Percentiles rank a stretch among this genome's conserved stretches.
phyloP scores from a whole-genome alignment of 1,139 yeast species.

The Hansenula anomala region DNA sequence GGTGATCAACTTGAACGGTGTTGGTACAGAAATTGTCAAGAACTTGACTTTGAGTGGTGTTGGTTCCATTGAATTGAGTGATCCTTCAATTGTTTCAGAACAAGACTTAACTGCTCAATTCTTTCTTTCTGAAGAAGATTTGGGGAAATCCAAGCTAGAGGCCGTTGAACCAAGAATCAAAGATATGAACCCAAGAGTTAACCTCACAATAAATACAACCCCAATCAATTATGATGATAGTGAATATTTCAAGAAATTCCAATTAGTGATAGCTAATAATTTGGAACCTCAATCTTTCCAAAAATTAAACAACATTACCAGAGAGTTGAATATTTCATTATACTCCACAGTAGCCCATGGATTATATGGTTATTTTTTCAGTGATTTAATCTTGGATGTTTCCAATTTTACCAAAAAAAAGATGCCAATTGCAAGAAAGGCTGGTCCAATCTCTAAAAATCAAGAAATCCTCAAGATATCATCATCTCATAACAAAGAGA shows the following conservation, averaged over 20 bases:
- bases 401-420: slow-evolving; percentile 45
- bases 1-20: slow-evolving; percentile 62
- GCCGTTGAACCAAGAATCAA: slow-evolving; percentile 51
- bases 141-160: slow-evolving; percentile 52
- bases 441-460: slow-evolving; percentile 37
- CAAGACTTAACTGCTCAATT: slow-evolving; percentile 77
- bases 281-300: slow-evolving; percentile 38
- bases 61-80: slow-evolving; percentile 70
- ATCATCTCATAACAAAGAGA: slow-evolving; percentile 27
- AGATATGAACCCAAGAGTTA: slow-evolving; percentile 77
- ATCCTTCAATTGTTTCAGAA: slow-evolving; percentile 47
- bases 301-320: slow-evolving; percentile 45
- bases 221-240: slow-evolving; percentile 28
- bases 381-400: slow-evolving; percentile 67
- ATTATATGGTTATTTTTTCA: slow-evolving; percentile 74
- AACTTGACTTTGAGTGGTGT: slow-evolving; percentile 87
- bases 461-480: slow-evolving; percentile 44
- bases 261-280: slow-evolving; percentile 75
- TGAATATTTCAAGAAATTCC: slow-evolving; percentile 53
- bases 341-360: slow-evolving; percentile 74
- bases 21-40: slow-evolving; percentile 78
- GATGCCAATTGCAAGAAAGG: slow-evolving; percentile 38
- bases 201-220: slow-evolving; percentile 34
- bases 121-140: slow-evolving; percentile 56
- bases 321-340: slow-evolving; percentile 56